These are phyloP conservation scores for Penicillium riverlandense DNA, from an alignment of 495 filamentous ascomycete species.

Conservation along the genomic window DNA sequence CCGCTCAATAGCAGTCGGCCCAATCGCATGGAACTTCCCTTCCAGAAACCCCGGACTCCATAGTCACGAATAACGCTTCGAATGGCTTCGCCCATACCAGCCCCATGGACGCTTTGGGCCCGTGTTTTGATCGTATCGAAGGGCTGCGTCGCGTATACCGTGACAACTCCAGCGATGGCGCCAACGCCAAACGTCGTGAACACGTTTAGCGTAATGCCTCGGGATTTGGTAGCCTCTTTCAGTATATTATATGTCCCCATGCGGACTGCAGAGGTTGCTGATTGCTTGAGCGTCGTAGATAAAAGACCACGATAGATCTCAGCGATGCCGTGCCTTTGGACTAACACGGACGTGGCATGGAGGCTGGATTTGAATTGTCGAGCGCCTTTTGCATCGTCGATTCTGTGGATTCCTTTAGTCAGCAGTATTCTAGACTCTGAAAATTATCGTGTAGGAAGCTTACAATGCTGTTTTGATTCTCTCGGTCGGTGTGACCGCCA, in stretches of 20 bases:
- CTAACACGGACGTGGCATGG: slow-evolving; percentile 44
- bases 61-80: slow-evolving; percentile 44
- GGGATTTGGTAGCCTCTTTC: slow-evolving; percentile 47
- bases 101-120: slow-evolving; percentile 46
- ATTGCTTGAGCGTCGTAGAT: slow-evolving; percentile 62
- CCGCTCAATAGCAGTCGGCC: slow-evolving; percentile 56
- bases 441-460: no score
- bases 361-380: slow-evolving; percentile 42
- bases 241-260: slow-evolving; percentile 64
- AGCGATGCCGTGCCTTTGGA: slow-evolving; percentile 38
- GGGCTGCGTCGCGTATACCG: slow-evolving; percentile 56
- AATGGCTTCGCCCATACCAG: slow-evolving; percentile 46
- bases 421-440: no score
- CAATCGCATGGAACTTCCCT: slow-evolving; percentile 60
- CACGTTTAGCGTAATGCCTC: slow-evolving; percentile 33
- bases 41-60: slow-evolving; percentile 56
- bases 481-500: slow-evolving; percentile 59
- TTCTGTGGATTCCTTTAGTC: slow-evolving; percentile 19
- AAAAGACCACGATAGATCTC: slow-evolving; percentile 56
- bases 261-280: slow-evolving; percentile 53
- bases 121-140: slow-evolving; percentile 64
- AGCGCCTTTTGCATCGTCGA: slow-evolving; percentile 53
- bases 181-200: slow-evolving; percentile 55
- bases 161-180: slow-evolving; percentile 51
- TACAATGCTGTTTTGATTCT: slow-evolving; percentile 60